Evolutionary conservation across 1,284 basidiomycete genomes (phyloP), one percentile per base, ranked within the genome.

Genomic region (Ustilago vetiveriae): DNA sequence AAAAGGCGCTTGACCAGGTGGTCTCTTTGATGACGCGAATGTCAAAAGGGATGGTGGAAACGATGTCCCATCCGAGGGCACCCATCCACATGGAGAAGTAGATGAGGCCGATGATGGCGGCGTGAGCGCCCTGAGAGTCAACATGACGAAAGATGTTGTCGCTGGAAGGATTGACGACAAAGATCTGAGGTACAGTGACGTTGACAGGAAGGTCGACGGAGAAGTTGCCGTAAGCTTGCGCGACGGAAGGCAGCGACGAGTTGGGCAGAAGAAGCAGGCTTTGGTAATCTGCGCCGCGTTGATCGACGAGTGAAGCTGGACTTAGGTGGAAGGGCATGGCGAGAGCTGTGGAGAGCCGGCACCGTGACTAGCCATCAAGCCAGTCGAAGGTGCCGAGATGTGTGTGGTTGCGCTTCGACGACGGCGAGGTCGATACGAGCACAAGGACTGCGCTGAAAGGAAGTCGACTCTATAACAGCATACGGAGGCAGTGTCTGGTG

Each of bases 81-180:
- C 75, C 75, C 53, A 76, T 67, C 74, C 75, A 78, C 55, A 74
- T 65, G 38, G 74, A 76, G 21, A 57, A 57, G 63, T 67, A 72
- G 55, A 76, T 68, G 58, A 75, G 53, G 19, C 53, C 65, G 35
- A 65, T 55, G 44, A 72, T 72, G 51, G 60, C 57, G 2, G 64
- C 59, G 23, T 72, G 69, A 13, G 65, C 69, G 45, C 37, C 60
- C 27, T 57, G 22, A 13, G 65, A 27, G 17, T 62, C 44, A 44
- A 68, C 54, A 55, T 72, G 69, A 38, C 55, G 59, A 30, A 68
- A 72, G 51, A 72, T 50, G 40, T 68, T 72, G 55, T 72, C 69
- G 53, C 45, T 53, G 33, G 56, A 33, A 3, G 69, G 65, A 26
- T 68, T 68, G 65, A 72, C 59, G 19, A 72, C 48, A 38, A 54